These are phyloP conservation scores for Rhynchosporium graminicola DNA, from an alignment of 2,329 filamentous ascomycete genomes.

Conservation along the genomic window DNA sequence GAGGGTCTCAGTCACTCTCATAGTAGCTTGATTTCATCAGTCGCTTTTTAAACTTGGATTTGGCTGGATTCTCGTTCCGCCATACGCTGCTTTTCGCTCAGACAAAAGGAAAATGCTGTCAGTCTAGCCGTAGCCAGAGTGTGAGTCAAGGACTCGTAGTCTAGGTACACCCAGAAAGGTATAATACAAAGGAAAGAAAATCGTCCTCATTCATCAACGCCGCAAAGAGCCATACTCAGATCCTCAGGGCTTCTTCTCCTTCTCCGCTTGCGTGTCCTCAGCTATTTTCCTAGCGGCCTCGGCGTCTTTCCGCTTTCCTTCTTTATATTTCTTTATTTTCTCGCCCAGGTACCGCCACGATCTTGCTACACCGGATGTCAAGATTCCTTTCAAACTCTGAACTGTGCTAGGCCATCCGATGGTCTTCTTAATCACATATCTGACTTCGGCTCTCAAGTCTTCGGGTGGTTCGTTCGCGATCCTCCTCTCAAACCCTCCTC, in stretches of 20 bases:
- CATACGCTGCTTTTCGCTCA: constrained; percentile 7
- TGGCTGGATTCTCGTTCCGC: too few species aligned
- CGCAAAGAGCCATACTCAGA: background rate
- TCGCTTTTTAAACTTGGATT: too few species aligned
- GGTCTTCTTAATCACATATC: constrained; percentile 78
- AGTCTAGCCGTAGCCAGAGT: constrained; percentile 15
- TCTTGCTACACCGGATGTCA: constrained; percentile 74
- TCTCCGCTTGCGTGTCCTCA: constrained; percentile 20
- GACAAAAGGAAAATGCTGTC: constrained; percentile 22
- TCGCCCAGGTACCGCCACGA: constrained; percentile 78
- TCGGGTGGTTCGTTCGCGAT: constrained; percentile 71
- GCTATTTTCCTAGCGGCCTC: constrained; percentile 20
- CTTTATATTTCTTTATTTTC: constrained; percentile 68
- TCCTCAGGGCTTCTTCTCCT: constrained; percentile 10
- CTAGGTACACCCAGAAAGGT: constrained; percentile 21
- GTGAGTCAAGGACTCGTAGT: constrained; percentile 14
- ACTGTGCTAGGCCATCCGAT: constrained; percentile 89
- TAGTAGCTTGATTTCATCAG: too few species aligned
- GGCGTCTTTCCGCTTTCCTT: constrained; percentile 38
- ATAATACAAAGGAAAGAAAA: constrained; percentile 21
- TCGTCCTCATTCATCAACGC: constrained; percentile 17
- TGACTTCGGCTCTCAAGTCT: constrained; percentile 70
- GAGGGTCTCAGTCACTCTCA: too few species aligned
- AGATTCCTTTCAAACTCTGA: constrained; percentile 79
- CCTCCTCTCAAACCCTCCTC: constrained; percentile 81